phyloP scores from a whole-genome alignment of 495 filamentous ascomycete genomes.

The Platismatia glauca region DNA sequence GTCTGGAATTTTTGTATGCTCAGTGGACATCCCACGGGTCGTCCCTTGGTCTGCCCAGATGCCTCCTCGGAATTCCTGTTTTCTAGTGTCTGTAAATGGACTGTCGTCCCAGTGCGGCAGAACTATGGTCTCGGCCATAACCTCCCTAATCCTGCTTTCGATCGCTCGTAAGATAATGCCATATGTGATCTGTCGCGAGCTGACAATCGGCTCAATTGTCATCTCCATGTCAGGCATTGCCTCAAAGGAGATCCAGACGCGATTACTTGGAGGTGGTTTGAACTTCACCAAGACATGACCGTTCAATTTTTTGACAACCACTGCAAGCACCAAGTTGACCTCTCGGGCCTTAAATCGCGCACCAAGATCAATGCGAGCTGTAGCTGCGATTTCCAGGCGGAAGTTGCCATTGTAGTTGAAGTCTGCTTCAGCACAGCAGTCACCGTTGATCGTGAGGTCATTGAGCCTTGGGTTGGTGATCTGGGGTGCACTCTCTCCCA shows the following conservation, averaged over 20 bases:
- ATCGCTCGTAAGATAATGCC: constrained; percentile 84
- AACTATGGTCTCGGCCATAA: constrained; percentile 87
- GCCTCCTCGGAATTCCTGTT: constrained; percentile 73
- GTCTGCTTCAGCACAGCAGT: constrained; percentile 76
- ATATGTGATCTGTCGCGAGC: constrained; percentile 90
- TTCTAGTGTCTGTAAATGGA: constrained; percentile 72
- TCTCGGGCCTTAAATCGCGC: constrained; percentile 80
- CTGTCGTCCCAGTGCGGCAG: constrained; percentile 91
- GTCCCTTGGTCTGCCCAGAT: constrained; percentile 63
- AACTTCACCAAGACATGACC: constrained; percentile 77
- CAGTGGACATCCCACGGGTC: constrained; percentile 22
- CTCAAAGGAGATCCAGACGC: constrained; percentile 90
- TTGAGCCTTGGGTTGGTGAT: constrained; percentile 83
- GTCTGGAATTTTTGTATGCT: constrained; percentile 35
- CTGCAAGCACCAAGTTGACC: constrained; percentile 80
- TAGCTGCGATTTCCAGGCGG: constrained; percentile 77
- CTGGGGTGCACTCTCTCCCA: constrained; percentile 78
- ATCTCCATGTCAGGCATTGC: constrained; percentile 86
- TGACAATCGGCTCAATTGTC: constrained; percentile 88
- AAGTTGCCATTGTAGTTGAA: constrained; percentile 84
- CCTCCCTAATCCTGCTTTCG: constrained; percentile 86
- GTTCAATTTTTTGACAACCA: constrained; percentile 74
- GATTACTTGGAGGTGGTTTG: constrained; percentile 92
- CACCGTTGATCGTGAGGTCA: constrained; percentile 85
- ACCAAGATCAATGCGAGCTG: constrained; percentile 83